A percentile compares a stretch with the other conserved stretches of the same genome.
Evolutionary conservation across 2,329 filamentous ascomycete genomes (phyloP).

Genomic region (Clarireedia monteithiana): DNA sequence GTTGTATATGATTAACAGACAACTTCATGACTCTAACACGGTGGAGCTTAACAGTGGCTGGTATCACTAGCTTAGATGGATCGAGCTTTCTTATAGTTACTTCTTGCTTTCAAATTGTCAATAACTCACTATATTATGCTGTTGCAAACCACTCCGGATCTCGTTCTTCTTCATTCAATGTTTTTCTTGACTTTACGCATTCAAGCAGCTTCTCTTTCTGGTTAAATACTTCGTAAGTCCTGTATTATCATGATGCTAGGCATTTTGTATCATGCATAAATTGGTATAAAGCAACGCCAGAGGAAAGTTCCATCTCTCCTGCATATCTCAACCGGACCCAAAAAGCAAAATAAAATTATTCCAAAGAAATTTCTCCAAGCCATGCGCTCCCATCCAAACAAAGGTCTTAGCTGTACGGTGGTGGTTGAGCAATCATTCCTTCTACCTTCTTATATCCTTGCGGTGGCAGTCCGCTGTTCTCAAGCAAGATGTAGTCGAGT

Average conservation of each 20-base stretch:
- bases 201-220: not conserved
- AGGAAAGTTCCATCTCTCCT: too few relatives aligned
- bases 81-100: too few relatives aligned
- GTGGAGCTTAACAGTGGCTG: not conserved
- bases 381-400: not conserved
- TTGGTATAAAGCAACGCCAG: not conserved
- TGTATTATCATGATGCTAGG: not conserved
- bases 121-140: too few relatives aligned
- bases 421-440: conserved; percentile 1
- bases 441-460: not conserved
- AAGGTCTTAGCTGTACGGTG: not conserved
- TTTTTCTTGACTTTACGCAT: not conserved
- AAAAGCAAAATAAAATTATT: not conserved
- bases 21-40: not conserved
- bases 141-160: too few relatives aligned
- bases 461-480: not conserved
- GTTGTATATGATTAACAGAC: not conserved
- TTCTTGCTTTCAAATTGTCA: too few relatives aligned
- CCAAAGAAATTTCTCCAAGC: too few relatives aligned
- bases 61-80: not conserved
- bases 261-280: not conserved
- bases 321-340: not conserved
- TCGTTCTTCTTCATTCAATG: not conserved
- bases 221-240: not conserved
- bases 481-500: conserved; percentile 3